phyloP scores from a whole-genome alignment of 2,329 filamentous ascomycete genomes.

The Aspergillus eucalypticola region DNA sequence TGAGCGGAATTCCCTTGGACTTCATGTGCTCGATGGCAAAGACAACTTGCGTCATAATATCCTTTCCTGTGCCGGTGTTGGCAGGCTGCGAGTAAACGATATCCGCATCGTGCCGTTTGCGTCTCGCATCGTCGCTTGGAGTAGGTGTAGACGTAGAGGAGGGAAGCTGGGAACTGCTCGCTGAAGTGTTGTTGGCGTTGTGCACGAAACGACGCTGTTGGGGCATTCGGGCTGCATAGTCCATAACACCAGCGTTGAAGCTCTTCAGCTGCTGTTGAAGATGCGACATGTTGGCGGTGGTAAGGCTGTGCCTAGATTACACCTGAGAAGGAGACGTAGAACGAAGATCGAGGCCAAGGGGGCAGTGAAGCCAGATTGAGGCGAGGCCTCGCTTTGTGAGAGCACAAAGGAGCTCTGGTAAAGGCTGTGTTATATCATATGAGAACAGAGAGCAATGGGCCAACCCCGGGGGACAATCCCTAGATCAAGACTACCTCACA shows the following conservation, averaged over 20 bases:
- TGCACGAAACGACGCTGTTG: conserved; percentile 51
- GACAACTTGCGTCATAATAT: conserved; percentile 83
- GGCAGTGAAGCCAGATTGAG: conserved; percentile 6
- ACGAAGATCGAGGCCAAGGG: neutral
- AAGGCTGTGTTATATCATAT: conserved; percentile 10
- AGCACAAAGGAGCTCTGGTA: conserved; percentile 17
- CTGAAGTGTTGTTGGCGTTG: conserved; percentile 46
- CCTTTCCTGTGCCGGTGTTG: conserved; percentile 72
- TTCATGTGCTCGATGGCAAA: conserved; percentile 83
- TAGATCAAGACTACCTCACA: neutral
- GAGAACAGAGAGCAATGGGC: conserved; percentile 1
- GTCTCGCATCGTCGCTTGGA: conserved; percentile 47
- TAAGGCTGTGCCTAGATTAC: neutral
- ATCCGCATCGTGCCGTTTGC: conserved; percentile 60
- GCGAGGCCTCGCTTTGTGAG: conserved; percentile 16
- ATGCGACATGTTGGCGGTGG: conserved; percentile 57
- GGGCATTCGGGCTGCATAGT: conserved; percentile 65
- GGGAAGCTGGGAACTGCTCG: conserved; percentile 59
- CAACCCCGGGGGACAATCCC: neutral
- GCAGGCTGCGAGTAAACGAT: conserved; percentile 73
- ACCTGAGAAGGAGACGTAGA: neutral
- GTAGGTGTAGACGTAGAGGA: conserved; percentile 38
- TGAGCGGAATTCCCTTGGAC: conserved; percentile 67
- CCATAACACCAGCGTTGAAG: conserved; percentile 63
- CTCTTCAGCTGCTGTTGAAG: conserved; percentile 66